A percentile compares a stretch with the other conserved stretches of the same genome.
Conservation (phyloP, 805 yeast species). For the Komagataella kurtzmanii region DNA sequence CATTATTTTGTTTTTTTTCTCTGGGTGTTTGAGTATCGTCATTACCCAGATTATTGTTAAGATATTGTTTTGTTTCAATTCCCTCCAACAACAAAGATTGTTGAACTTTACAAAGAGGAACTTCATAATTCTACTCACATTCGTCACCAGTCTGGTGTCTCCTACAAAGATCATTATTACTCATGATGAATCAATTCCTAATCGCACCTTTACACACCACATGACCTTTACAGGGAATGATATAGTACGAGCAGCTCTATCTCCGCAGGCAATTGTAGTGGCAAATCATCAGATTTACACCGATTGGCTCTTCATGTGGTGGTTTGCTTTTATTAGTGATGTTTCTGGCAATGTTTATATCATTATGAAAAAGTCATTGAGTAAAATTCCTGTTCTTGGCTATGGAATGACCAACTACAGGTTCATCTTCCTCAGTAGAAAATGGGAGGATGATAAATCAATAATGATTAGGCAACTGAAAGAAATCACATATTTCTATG, state of each 20-base stretch:
- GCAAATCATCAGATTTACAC: constrained; percentile 92
- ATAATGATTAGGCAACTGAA: constrained; percentile 41
- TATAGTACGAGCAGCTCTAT: constrained; percentile 8
- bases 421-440: constrained; percentile 71
- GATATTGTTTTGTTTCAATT: constrained; percentile 16
- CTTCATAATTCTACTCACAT: constrained; percentile 41
- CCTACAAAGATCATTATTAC: constrained; percentile 42
- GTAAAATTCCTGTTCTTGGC: constrained; percentile 63
- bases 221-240: constrained; percentile 11
- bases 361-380: constrained; percentile 64
- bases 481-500: constrained; percentile 29
- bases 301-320: constrained; percentile 92
- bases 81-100: constrained; percentile 23
- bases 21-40: constrained; percentile 31
- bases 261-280: constrained; percentile 32
- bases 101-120: constrained; percentile 41
- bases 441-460: constrained; percentile 69
- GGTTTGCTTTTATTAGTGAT: constrained; percentile 57
- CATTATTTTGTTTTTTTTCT: constrained; percentile 13
- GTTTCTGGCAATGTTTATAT: constrained; percentile 56
- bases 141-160: constrained; percentile 34
- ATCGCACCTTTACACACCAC: constrained; percentile 15
- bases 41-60: constrained; percentile 29
- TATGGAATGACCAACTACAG: constrained; percentile 71
- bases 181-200: constrained; percentile 24